phyloP scores from a whole-genome alignment of 495 filamentous ascomycete genomes.

The Penicillium canariense region DNA sequence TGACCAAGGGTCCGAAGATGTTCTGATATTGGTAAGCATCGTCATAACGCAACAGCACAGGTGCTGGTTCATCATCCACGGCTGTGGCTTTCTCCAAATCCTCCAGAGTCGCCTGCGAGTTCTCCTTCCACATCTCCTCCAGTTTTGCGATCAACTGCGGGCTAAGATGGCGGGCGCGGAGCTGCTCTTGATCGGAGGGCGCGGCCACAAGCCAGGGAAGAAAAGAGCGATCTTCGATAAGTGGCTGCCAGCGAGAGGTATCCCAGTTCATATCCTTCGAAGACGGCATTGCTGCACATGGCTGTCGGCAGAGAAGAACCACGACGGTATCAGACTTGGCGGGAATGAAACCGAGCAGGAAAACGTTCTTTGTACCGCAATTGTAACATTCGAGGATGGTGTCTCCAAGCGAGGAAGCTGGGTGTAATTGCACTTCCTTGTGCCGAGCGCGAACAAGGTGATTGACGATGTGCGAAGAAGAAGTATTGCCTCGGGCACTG shows the following conservation, averaged over 20 bases:
- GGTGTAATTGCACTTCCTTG: conserved; percentile 97
- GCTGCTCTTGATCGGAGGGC: conserved; percentile 91
- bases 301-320: conserved; percentile 93
- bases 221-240: conserved; percentile 97
- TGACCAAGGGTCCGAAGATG: conserved; percentile 95
- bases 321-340: conserved; percentile 98
- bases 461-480: conserved; percentile 97
- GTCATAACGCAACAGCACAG: conserved; percentile 91
- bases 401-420: conserved; percentile 91
- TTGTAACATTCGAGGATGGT: conserved; percentile 99
- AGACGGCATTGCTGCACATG: conserved; percentile 88
- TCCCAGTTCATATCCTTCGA: conserved; percentile 99
- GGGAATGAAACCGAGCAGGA: conserved; percentile 99
- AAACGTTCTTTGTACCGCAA: conserved; percentile 98
- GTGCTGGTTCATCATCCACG: conserved; percentile 91
- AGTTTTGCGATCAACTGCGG: conserved; percentile 95
- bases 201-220: conserved; percentile 88
- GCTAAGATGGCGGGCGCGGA: conserved; percentile 89
- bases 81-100: conserved; percentile 92
- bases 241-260: conserved; percentile 93
- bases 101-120: conserved; percentile 80
- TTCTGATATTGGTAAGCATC: conserved; percentile 99
- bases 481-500: conserved; percentile 94
- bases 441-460: conserved; percentile 96
- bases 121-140: conserved; percentile 99